phyloP scores from a whole-genome alignment of 2,329 filamentous ascomycete species.

The Esteya vermicola region DNA sequence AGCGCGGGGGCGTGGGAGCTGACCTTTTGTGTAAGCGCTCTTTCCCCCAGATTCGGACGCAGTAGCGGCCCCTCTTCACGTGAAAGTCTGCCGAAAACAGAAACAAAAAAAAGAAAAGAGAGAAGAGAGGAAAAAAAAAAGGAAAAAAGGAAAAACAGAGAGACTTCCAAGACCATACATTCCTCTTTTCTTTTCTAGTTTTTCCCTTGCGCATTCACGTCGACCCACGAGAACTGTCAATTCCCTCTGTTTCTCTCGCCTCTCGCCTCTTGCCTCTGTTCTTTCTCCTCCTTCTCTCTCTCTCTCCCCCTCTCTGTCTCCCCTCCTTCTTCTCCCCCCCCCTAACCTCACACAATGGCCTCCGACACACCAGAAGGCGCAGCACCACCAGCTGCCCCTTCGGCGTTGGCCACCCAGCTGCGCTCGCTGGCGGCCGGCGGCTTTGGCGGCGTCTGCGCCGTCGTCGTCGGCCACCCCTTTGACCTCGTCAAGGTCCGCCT shows the following conservation, averaged over 20 bases:
- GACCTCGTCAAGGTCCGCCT: constrained; percentile 95
- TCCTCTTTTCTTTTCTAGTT: not conserved
- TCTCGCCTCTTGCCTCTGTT: not conserved
- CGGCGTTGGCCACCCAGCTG: constrained; percentile 32
- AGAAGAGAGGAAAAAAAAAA: too few species aligned
- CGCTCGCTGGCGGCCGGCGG: constrained; percentile 81
- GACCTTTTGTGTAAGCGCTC: too few species aligned
- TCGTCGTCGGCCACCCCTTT: constrained; percentile 90
- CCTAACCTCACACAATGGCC: not conserved
- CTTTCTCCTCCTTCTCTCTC: not conserved
- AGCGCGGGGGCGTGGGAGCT: too few species aligned
- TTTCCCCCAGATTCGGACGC: too few species aligned
- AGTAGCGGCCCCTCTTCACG: too few species aligned
- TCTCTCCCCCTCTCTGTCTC: not conserved
- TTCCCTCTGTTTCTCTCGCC: not conserved
- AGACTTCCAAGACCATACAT: not conserved
- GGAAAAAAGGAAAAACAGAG: not conserved
- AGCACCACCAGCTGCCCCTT: not conserved
- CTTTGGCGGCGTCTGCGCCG: constrained; percentile 86
- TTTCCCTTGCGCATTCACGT: not conserved
- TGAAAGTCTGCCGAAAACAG: too few species aligned
- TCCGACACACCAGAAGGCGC: constrained; percentile 7
- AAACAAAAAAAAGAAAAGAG: too few species aligned
- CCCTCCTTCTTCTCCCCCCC: not conserved
- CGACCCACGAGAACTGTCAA: too few species aligned